These are phyloP conservation scores for Petunia secreta DNA, from an alignment of 257 asterid genomes.

Conservation along the genomic window DNA sequence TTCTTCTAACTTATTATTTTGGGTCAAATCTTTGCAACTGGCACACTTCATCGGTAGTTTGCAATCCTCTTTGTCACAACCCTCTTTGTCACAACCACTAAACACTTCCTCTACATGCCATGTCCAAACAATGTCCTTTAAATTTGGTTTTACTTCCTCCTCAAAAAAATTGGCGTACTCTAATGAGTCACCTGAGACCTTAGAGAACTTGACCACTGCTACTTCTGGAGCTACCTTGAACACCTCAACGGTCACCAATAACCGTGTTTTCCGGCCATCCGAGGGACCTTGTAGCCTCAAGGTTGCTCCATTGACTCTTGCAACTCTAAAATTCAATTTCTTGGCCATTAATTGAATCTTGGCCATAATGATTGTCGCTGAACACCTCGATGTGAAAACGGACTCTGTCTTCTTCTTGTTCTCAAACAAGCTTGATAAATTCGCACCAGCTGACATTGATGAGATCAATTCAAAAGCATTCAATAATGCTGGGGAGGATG, in stretches of 20 bases:
- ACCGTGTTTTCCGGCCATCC: slow-evolving; percentile 43
- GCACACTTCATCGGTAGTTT: slow-evolving; percentile 11
- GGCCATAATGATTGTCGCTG: slow-evolving; percentile 41
- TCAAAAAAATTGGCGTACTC: slow-evolving; percentile 48
- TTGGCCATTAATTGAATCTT: slow-evolving; percentile 40
- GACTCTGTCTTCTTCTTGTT: slow-evolving; percentile 34
- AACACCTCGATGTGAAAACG: slow-evolving; percentile 39
- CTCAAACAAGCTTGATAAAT: slow-evolving; percentile 40
- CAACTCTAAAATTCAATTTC: slow-evolving; percentile 37
- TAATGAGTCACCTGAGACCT: slow-evolving; percentile 45
- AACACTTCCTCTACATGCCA: slow-evolving; percentile 40
- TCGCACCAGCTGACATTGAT: slow-evolving; percentile 40
- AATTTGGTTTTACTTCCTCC: slow-evolving; percentile 43
- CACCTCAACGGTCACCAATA: slow-evolving; percentile 39
- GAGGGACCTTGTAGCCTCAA: slow-evolving; percentile 37
- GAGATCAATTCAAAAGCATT: slow-evolving; percentile 49
- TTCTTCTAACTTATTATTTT: slow-evolving; percentile 14
- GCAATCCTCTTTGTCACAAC: not conserved
- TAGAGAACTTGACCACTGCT: slow-evolving; percentile 50
- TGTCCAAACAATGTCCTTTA: slow-evolving; percentile 50
- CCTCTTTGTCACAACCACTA: slow-evolving; percentile 16
- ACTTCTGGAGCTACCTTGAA: slow-evolving; percentile 58
- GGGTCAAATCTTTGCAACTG: slow-evolving; percentile 17
- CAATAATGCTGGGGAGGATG: slow-evolving; percentile 44
- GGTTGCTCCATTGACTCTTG: slow-evolving; percentile 39